Conservation (phyloP, 73 alveolate genomes). For the Effrenium voratum region DNA sequence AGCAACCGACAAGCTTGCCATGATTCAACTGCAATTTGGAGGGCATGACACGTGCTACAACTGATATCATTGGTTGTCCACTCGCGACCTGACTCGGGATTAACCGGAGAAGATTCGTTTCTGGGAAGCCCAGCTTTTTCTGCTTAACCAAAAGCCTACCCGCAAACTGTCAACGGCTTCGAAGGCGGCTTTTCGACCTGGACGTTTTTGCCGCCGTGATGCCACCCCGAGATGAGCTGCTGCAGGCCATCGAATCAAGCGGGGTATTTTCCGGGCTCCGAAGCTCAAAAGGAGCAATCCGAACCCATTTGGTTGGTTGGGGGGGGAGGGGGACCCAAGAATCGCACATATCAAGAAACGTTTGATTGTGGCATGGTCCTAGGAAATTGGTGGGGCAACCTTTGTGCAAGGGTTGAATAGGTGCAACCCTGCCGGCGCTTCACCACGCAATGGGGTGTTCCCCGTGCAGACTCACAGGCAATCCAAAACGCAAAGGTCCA, state of each 20-base stretch:
- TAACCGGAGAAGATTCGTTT: no score
- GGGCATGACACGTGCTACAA: no score
- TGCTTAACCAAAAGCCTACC: neutral
- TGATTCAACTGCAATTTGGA: no score
- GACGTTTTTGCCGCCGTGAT: slow-evolving; percentile 42
- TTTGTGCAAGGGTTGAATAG: neutral
- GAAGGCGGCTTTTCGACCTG: slow-evolving; percentile 63
- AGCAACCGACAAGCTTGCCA: no score
- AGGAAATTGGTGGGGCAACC: no score
- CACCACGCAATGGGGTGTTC: neutral
- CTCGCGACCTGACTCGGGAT: no score
- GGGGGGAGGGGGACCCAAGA: neutral
- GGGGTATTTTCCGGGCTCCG: neutral
- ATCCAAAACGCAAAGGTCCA: neutral
- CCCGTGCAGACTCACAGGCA: neutral
- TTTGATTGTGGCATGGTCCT: no score
- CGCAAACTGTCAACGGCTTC: neutral
- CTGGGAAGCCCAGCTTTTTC: neutral
- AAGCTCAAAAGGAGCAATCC: neutral
- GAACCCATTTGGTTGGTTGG: neutral
- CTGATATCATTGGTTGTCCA: no score
- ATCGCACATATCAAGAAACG: no score
- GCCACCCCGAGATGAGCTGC: slow-evolving; percentile 65
- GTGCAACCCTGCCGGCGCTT: neutral
- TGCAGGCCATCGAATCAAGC: slow-evolving; percentile 14